phyloP scores from a whole-genome alignment of 1,139 yeast species.

The Saccharomyces uvarum region DNA sequence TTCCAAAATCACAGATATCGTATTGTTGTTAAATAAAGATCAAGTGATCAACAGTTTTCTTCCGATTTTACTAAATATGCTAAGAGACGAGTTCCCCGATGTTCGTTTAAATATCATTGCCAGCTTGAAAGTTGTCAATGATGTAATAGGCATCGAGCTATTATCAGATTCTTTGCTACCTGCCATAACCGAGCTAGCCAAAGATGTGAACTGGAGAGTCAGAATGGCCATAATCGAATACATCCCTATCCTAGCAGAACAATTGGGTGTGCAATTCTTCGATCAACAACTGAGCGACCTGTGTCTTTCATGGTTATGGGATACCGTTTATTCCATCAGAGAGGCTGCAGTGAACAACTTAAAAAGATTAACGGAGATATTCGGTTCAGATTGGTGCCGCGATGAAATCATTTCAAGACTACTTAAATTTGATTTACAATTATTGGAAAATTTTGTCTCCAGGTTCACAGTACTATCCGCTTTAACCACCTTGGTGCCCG shows the following conservation, averaged over 20 bases:
- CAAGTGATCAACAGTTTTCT: conserved; percentile 73
- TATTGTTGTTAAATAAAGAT: conserved; percentile 81
- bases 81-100: conserved; percentile 94
- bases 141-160: conserved; percentile 85
- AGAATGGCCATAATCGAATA: conserved; percentile 95
- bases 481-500: conserved; percentile 69
- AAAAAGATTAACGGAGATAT: conserved; percentile 70
- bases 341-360: conserved; percentile 90
- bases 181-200: conserved; percentile 92
- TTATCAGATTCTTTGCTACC: conserved; percentile 85
- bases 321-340: conserved; percentile 90
- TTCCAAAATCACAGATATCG: conserved; percentile 74
- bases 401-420: conserved; percentile 73
- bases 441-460: conserved; percentile 57
- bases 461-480: conserved; percentile 89
- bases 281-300: conserved; percentile 83
- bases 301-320: conserved; percentile 97
- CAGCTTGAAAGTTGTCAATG: conserved; percentile 82
- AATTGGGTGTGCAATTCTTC: conserved; percentile 86
- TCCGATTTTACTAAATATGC: conserved; percentile 87
- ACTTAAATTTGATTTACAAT: conserved; percentile 41
- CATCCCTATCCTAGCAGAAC: conserved; percentile 92
- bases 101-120: conserved; percentile 92
- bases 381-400: conserved; percentile 93
- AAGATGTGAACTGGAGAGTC: conserved; percentile 96